Conservation (phyloP, 1,139 yeast genomes). For the Oligophagozyma castellii region DNA sequence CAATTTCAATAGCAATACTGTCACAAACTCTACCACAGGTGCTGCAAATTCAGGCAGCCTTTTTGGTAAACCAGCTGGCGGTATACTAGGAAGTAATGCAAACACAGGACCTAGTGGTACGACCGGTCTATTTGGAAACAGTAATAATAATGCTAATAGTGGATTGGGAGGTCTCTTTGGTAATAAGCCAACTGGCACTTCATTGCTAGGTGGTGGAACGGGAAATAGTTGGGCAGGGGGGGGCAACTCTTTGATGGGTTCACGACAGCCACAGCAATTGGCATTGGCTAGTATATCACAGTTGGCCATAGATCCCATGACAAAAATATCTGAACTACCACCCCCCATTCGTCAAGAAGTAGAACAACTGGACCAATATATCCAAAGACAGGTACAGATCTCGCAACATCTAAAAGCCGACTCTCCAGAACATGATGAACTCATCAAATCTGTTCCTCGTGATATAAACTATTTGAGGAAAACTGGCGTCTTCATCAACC, state of each 20-base stretch:
- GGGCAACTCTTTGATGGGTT: slow-evolving; percentile 15
- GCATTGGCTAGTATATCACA: slow-evolving; percentile 21
- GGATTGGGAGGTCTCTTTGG: slow-evolving; percentile 4
- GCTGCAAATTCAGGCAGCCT: no score
- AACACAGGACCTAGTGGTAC: slow-evolving; percentile 11
- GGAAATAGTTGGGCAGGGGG: slow-evolving; percentile 1
- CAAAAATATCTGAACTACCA: slow-evolving; percentile 79
- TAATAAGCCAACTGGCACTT: background rate
- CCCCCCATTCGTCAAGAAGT: slow-evolving; percentile 59
- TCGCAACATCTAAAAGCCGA: slow-evolving; percentile 67
- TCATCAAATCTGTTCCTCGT: slow-evolving; percentile 69
- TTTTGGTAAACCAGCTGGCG: no score
- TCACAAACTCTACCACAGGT: slow-evolving; percentile 8
- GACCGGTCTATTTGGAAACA: slow-evolving; percentile 10
- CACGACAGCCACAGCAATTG: slow-evolving; percentile 25
- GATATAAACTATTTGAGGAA: slow-evolving; percentile 65
- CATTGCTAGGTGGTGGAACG: slow-evolving; percentile 1
- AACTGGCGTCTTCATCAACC: slow-evolving; percentile 48
- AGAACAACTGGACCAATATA: slow-evolving; percentile 71
- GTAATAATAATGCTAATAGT: slow-evolving; percentile 7
- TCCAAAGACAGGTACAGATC: slow-evolving; percentile 68
- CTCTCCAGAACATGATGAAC: slow-evolving; percentile 47
- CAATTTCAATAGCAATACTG: slow-evolving; percentile 15
- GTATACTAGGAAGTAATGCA: slow-evolving; percentile 26
- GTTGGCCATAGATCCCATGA: slow-evolving; percentile 62